Conservation (phyloP, 257 asterid species). For the Thymus quinquecostatus region DNA sequence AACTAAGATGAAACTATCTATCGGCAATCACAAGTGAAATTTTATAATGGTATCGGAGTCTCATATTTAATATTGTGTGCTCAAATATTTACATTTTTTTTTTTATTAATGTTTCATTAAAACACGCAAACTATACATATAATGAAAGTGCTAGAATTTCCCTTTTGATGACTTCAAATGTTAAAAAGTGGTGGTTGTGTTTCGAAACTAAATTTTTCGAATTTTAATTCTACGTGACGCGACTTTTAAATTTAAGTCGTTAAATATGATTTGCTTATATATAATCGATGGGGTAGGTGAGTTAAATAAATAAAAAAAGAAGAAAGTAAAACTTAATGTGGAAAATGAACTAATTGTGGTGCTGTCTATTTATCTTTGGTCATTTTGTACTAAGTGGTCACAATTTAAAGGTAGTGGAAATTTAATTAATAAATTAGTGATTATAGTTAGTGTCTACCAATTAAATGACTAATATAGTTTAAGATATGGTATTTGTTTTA, state of each 20-base stretch:
- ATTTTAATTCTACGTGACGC: too few species aligned
- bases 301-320: background rate
- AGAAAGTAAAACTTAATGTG: background rate
- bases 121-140: background rate
- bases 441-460: background rate
- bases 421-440: background rate
- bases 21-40: too few species aligned
- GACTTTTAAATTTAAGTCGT: too few species aligned
- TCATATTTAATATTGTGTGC: too few species aligned
- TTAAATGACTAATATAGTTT: background rate
- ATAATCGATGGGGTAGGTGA: constrained; percentile 3
- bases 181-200: background rate
- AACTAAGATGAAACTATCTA: too few species aligned
- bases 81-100: too few species aligned
- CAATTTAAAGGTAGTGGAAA: background rate
- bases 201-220: too few species aligned
- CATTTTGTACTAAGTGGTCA: background rate
- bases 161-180: background rate
- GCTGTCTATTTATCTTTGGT: background rate
- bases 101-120: too few species aligned
- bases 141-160: background rate
- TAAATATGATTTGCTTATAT: too few species aligned
- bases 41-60: too few species aligned
- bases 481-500: background rate
- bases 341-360: background rate